Base-by-base conservation (phyloP, 352 stramenopile species). In the Globisporangium echinulatum region DNA sequence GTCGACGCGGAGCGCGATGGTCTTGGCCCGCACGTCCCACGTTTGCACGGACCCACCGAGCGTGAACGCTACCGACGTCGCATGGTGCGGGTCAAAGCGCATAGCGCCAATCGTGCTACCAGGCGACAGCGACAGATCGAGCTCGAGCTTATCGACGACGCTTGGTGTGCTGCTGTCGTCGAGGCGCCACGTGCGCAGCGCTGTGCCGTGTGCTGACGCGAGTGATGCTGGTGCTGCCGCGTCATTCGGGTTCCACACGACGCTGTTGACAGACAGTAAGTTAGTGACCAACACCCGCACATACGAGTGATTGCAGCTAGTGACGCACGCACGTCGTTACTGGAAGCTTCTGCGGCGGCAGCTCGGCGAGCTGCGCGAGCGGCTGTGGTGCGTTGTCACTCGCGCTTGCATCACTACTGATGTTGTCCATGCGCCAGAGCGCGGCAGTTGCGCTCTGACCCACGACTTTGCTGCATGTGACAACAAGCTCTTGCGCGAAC, bases 31-130 rank as follows among this genome's bases (percentile, higher is more conserved):
- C 0, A 86, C 59, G 61, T 97, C 86, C 87, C 83, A 96, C 53
- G 71, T 88, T 49, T 81, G 71, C n/a, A 96, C 66, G 44, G 54
- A 71, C 9, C 72, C 63, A 43, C 85, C 88, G 37, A 83, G 70
- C 14, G 81, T 80, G 48, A 79, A 88, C 4, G 82, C 77, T 17
- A 96, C 40, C 50, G 85, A 72, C 15, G 79, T 74, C 15, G 63
- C 63, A 55, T 94, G 74, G 56, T 97, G 90, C 52, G 90, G 90
- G 37, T 97, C 87, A 87, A 87, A 97, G 11, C 68, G 68, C 51
- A 93, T 63, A 0, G 75, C 69, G 0, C 58, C 71, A 2, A 87
- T 62, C 5, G 63, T 46, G 37, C 67, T 62, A 46, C 65, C 61
- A 0, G 75, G 60, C 1, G 55, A 66, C 36, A 84, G 63, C 13